These are phyloP conservation scores for Chimonanthus salicifolius DNA, from an alignment of 164 flowering plant genomes.

Conservation along the genomic window DNA sequence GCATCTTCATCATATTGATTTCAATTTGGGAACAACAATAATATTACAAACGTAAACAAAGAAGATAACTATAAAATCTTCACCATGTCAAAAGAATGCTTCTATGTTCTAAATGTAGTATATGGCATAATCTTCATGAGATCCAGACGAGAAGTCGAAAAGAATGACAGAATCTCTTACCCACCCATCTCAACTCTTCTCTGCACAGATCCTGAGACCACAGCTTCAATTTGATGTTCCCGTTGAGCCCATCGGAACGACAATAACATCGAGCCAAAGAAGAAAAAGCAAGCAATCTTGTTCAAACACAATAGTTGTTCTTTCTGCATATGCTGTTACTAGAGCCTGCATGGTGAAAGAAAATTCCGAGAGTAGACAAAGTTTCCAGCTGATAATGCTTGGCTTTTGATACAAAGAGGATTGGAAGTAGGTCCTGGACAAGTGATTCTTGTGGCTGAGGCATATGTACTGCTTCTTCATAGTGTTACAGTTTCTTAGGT, in stretches of 20 bases:
- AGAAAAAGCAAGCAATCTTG: not conserved
- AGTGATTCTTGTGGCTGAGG: not conserved
- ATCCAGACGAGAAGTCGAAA: not conserved
- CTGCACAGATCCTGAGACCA: not conserved
- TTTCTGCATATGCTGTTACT: not conserved
- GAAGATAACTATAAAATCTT: not conserved
- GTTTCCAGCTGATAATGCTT: not conserved
- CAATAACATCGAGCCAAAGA: not conserved
- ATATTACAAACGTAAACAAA: not conserved
- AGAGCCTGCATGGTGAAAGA: not conserved
- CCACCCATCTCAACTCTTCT: not conserved
- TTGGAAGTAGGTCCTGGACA: not conserved
- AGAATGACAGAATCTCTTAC: not conserved
- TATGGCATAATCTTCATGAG: not conserved
- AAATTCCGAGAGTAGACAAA: not conserved
- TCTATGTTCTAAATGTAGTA: not conserved
- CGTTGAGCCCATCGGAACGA: not conserved
- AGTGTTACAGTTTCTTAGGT: constrained; percentile 53
- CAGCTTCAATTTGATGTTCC: too few relatives aligned
- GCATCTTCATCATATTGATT: constrained; percentile 1
- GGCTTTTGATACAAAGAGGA: not conserved
- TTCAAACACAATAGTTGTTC: not conserved
- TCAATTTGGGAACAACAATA: not conserved
- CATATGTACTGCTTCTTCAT: not conserved
- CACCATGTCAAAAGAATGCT: constrained; percentile 9